phyloP scores from a whole-genome alignment of 192 early-diverging fungal genomes.

The Diversispora eburnea region DNA sequence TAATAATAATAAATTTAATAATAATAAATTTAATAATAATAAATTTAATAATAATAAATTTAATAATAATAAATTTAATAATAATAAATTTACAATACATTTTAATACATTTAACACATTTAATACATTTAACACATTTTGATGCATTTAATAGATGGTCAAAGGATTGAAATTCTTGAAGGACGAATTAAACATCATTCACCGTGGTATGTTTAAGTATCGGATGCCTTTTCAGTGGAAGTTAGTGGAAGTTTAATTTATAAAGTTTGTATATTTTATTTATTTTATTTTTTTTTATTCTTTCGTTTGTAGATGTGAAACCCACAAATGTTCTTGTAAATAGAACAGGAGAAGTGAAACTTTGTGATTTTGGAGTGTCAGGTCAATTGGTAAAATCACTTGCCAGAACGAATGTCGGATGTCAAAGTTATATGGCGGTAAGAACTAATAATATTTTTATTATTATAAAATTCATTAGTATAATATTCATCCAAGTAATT shows the following conservation, averaged over 20 bases:
- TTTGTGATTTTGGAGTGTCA: slow-evolving; percentile 96
- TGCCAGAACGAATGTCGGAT: slow-evolving; percentile 92
- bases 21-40: not conserved
- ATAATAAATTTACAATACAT: too few species aligned
- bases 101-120: too few species aligned
- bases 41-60: not conserved
- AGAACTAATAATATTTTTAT: slow-evolving; percentile 26
- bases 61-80: not conserved
- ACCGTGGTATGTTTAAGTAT: slow-evolving; percentile 54
- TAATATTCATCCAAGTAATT: not conserved
- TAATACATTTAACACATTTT: slow-evolving; percentile 20
- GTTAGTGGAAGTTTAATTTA: not conserved
- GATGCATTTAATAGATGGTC: too few species aligned
- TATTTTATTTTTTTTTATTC: not conserved
- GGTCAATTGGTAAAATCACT: slow-evolving; percentile 83
- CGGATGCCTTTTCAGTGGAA: not conserved
- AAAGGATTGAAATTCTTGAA: slow-evolving; percentile 83
- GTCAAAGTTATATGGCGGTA: slow-evolving; percentile 93
- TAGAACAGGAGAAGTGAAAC: slow-evolving; percentile 81
- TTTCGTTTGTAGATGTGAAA: slow-evolving; percentile 72
- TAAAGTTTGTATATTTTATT: not conserved
- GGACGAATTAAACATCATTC: slow-evolving; percentile 83
- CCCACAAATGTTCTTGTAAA: slow-evolving; percentile 93
- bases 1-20: not conserved
- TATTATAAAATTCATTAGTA: not conserved